Base-by-base conservation (phyloP, 2,329 filamentous ascomycete genomes). In the Sporothrix globosa region DNA sequence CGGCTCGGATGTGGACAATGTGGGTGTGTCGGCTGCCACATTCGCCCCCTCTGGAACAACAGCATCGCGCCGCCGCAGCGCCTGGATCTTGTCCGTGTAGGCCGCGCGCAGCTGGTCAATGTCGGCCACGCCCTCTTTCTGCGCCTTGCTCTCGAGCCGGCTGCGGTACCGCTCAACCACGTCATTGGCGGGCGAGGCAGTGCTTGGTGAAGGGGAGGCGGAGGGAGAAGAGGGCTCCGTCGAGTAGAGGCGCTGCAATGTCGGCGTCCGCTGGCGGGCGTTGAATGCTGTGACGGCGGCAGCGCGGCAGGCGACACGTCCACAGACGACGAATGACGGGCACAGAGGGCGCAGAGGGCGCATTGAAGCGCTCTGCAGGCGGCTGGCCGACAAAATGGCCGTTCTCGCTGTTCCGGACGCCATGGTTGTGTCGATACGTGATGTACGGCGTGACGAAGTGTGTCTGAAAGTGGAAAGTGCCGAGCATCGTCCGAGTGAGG, bases 131-230 rank as follows among this genome's bases (percentile, higher is more conserved):
- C 91, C 90, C 78, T 91, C 85, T 81, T 90, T 82, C 78, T 88
- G 88, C 13, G 93, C 95, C 81, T 97, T 97, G 74, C 86, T 83
- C 74, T 91, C 87, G 73, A 99, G 90, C 83, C 97, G 97, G 70
- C 90, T 87, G 75, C 88, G 88, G 83, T 99, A 99, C 80, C 92
- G 96, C 74, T 97, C 93, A 74, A 92, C 79, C 52, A 97, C 83
- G 75, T 86, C 85, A 71, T 53, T 9, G 87, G 86, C 30, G 34
- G 70, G 61, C 90, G 85, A 70, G 88, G 83, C 71, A 87, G 41
- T 10, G 11, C 5, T 11, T 46, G n/a, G n/a, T 27, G 41, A 63
- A 27, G 58, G 58, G n/a, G 58, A 27, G 13, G 58, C 27, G 14
- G 68, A 34, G 34, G 68, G 46, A 3, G 68, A 39, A 17, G 67